Base-by-base conservation (phyloP, 805 yeast genomes). In the Nakazawaea holstii region DNA sequence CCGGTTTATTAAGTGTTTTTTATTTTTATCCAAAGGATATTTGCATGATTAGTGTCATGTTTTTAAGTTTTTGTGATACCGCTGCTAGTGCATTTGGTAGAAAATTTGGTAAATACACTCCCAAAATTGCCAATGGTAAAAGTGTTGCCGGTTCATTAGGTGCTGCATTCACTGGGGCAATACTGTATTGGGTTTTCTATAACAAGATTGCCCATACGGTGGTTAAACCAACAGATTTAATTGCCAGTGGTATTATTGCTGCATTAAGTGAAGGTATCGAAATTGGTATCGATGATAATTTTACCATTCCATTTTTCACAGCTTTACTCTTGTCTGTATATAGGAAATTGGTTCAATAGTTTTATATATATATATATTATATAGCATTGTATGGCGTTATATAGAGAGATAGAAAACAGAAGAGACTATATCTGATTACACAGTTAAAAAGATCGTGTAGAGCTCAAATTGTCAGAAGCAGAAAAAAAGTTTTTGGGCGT, bases 1-100 rank as follows among this genome's bases (percentile, higher is more conserved):
- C 86, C 1, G 99, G 99, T 5, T 68, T 89, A 40, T 68, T 80
- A 26, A 67, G 88, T 53, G 88, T 90, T 8, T 87, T 90, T 58
- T 52, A 73, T 1, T 64, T 80, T 20, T 84, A 80, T 57, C 82
- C 92, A 11, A 88, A 89, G 66, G 99, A 94, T 59, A 82, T 94
- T 42, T 73, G 84, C 0, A 70, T 91, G 27, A 73, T 89, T 69
- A 73, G 95, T 20, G 80, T 90, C 3, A 72, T 90, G 53, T 70
- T 92, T 43, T 75, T 94, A 52, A 87, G 97, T 59, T 94, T 98
- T 98, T 90, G 96, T 5, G 99, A 94, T 61, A 89, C 98, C 8
- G 92, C 97, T 2, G 99, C 99, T 2, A 88, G 97, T 3, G 88
- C 97, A 0, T 67, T 91, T 59, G 99, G 99, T 35, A 76, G 99